Evolutionary conservation across 805 yeast species (phyloP), one percentile per base, ranked within the genome.

Genomic region (Ogataea thermomethanolica): DNA sequence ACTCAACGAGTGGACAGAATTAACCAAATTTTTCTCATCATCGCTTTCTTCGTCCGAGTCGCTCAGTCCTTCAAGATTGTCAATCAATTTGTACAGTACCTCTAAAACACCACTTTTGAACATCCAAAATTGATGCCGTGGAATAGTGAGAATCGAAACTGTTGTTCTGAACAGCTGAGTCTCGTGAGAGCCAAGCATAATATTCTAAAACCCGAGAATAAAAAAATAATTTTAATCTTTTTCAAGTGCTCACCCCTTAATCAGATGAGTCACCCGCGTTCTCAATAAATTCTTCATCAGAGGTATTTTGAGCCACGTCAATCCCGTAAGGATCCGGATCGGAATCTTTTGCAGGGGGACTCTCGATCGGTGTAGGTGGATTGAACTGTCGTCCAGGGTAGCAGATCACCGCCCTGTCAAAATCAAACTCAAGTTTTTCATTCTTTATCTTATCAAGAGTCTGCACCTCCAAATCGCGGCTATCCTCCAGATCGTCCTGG

Each of bases 401-500:
- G 37, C 64, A 58, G 5, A 49, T 29, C 13, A 47, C 26, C n/a
- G 44, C 24, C 7, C 41, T 36, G 4, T 35, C 39, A 12, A 53
- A 45, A 17, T 48, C 41, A n/a, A 44, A 29, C 13, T 58, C 61
- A 1, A 61, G 54, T n/a, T 42, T 46, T 5, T 35, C 36, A 8
- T 80, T 66, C 41, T 72, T 78, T 4, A 47, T 35, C 31, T 33
- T 42, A n/a, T 47, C 75, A 33, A 65, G 48, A 0, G 80, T 74
- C 45, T 76, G 80, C 13, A 67, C 73, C 48, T 81, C 88, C 48
- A 79, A 64, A 17, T 77, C 67, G 47, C 79, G 66, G 4, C 80
- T 73, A 54, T 83, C 88, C 35, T 71, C 73, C 12, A 84, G 64
- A 56, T 84, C 93, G 59, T 84, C 91, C 36, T 71, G 74, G 54